Conservation (phyloP, 2,329 filamentous ascomycete species). For the Pezicula radicicola region DNA sequence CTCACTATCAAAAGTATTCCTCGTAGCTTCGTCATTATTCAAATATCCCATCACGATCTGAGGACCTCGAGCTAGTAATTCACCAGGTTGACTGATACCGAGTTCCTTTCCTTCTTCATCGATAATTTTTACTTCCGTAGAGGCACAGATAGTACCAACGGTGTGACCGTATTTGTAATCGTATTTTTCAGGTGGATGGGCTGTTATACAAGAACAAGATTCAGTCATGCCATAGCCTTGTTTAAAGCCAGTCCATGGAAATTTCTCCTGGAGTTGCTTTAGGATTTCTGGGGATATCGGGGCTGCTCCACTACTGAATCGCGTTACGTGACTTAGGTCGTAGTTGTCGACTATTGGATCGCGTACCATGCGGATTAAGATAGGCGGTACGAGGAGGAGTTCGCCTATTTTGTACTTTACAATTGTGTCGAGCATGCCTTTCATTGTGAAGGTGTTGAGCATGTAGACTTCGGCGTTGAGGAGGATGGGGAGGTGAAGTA, state of each 20-base stretch:
- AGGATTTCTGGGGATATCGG: slow-evolving; percentile 56
- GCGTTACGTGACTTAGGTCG: slow-evolving; percentile 51
- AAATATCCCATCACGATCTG: slow-evolving; percentile 17
- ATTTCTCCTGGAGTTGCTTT: slow-evolving; percentile 50
- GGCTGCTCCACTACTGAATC: slow-evolving; percentile 59
- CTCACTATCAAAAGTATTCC: slow-evolving; percentile 7
- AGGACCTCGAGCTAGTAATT: slow-evolving; percentile 48
- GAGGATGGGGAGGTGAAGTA: slow-evolving; percentile 59
- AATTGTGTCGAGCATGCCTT: slow-evolving; percentile 50
- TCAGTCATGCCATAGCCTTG: slow-evolving; percentile 70
- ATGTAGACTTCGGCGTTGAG: slow-evolving; percentile 66
- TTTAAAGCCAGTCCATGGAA: slow-evolving; percentile 58
- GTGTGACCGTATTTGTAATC: slow-evolving; percentile 54
- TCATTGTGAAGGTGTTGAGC: slow-evolving; percentile 62
- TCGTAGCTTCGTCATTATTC: slow-evolving; percentile 9
- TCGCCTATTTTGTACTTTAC: slow-evolving; percentile 51
- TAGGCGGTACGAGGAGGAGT: slow-evolving; percentile 56
- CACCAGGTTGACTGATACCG: slow-evolving; percentile 46
- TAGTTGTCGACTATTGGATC: slow-evolving; percentile 53
- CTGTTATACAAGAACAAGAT: slow-evolving; percentile 59
- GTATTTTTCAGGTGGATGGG: slow-evolving; percentile 53
- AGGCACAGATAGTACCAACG: slow-evolving; percentile 54
- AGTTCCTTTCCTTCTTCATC: slow-evolving; percentile 52
- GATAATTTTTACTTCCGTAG: slow-evolving; percentile 58
- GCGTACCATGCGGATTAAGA: slow-evolving; percentile 57